A percentile compares a stretch with the other conserved stretches of the same genome.
These are phyloP conservation scores for Ophiosphaerella korrae DNA, from an alignment of 2,329 filamentous ascomycete genomes.

Conservation along the genomic window DNA sequence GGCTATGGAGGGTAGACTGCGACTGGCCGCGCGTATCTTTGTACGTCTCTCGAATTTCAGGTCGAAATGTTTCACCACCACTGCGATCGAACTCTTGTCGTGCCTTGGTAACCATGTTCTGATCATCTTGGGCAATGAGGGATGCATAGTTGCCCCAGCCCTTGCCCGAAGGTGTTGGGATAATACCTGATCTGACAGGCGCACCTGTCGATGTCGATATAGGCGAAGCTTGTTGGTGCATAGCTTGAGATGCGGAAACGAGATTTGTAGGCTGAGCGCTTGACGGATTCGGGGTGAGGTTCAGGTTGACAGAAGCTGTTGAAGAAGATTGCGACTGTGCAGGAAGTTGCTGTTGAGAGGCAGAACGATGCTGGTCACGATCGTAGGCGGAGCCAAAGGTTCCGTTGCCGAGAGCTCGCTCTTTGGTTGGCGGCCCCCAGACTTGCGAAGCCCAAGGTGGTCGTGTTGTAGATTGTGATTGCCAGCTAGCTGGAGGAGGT, in stretches of 20 bases:
- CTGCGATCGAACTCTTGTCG: slow-evolving; percentile 35
- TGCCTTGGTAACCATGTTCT: slow-evolving; percentile 26
- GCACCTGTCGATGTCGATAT: slow-evolving; percentile 19
- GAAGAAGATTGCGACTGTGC: slow-evolving; percentile 29
- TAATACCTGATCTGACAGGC: slow-evolving; percentile 28
- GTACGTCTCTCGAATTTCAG: slow-evolving; percentile 42
- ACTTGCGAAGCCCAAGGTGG: slow-evolving; percentile 59
- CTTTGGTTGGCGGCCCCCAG: slow-evolving; percentile 71
- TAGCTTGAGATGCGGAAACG: slow-evolving; percentile 23
- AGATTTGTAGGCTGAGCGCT: slow-evolving; percentile 21
- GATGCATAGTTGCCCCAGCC: slow-evolving; percentile 42
- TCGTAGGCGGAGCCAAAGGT: slow-evolving; percentile 71
- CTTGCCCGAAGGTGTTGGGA: slow-evolving; percentile 36
- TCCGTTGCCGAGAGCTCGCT: slow-evolving; percentile 76
- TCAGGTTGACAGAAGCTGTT: slow-evolving; percentile 30
- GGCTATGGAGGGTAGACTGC: slow-evolving; percentile 35
- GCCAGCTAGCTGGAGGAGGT: slow-evolving; percentile 32
- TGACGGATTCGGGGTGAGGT: slow-evolving; percentile 22
- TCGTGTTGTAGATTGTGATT: slow-evolving; percentile 30
- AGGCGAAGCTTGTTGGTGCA: slow-evolving; percentile 24
- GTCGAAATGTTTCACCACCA: slow-evolving; percentile 33
- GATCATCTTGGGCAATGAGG: slow-evolving; percentile 39
- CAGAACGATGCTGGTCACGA: slow-evolving; percentile 52
- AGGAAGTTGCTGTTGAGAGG: slow-evolving; percentile 33
- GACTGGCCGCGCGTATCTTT: slow-evolving; percentile 37